Evolutionary conservation across 2,329 filamentous ascomycete species (phyloP).

Genomic region (Xylaria sp.): DNA sequence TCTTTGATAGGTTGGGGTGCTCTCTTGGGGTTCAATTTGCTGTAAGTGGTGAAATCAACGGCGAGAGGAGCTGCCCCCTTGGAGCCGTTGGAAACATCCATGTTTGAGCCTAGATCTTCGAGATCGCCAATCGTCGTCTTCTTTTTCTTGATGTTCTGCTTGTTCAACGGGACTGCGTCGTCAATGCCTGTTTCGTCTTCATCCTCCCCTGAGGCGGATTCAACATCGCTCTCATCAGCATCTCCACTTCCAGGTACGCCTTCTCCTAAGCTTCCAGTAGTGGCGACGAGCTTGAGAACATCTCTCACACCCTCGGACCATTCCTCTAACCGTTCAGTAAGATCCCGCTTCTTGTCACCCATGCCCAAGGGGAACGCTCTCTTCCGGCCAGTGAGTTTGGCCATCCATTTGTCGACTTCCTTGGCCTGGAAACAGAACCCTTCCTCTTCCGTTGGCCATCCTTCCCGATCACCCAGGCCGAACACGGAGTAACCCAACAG

Average conservation of each 20-base stretch:
- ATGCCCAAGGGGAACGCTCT: constrained; percentile 84
- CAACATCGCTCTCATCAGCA: constrained; percentile 77
- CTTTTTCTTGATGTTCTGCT: constrained; percentile 38
- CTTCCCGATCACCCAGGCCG: constrained; percentile 84
- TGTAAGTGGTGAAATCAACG: constrained; percentile 79
- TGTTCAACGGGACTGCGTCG: constrained; percentile 40
- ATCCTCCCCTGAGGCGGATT: constrained; percentile 53
- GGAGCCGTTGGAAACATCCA: constrained; percentile 40
- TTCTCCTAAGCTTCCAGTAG: constrained; percentile 55
- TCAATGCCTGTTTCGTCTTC: constrained; percentile 50
- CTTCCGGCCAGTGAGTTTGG: constrained; percentile 82
- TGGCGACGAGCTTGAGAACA: constrained; percentile 58
- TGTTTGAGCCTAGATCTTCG: constrained; percentile 71
- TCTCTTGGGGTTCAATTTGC: constrained; percentile 45
- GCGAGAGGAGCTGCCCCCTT: constrained; percentile 52
- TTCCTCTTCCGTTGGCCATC: constrained; percentile 85
- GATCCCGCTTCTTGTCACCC: constrained; percentile 77
- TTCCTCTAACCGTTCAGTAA: constrained; percentile 60
- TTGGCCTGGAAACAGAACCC: constrained; percentile 92
- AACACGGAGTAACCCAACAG: constrained; percentile 89
- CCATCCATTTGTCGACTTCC: constrained; percentile 92
- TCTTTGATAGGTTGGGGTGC: constrained; percentile 59
- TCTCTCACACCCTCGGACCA: constrained; percentile 74
- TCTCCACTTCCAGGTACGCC: constrained; percentile 76
- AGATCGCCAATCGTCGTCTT: constrained; percentile 62